These are phyloP conservation scores for Monilinia laxa DNA, from an alignment of 2,329 filamentous ascomycete species.

Conservation along the genomic window DNA sequence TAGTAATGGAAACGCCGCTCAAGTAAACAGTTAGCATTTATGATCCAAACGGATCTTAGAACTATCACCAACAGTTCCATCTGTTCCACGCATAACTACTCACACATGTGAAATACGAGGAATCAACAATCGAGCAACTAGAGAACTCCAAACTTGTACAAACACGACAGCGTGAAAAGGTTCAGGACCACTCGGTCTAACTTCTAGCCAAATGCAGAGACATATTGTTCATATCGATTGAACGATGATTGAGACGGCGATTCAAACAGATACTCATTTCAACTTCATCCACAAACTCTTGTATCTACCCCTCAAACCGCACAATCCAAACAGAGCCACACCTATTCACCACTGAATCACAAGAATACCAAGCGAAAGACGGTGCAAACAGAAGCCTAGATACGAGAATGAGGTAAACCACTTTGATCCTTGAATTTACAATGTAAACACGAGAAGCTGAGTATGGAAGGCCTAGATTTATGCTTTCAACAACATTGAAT, in stretches of 20 bases:
- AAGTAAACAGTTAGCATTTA: neutral
- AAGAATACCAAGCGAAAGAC: too few relatives aligned
- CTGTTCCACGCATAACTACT: neutral
- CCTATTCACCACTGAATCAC: too few relatives aligned
- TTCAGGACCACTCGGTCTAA: conserved; percentile 8
- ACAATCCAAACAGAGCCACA: neutral
- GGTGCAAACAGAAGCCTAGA: too few relatives aligned
- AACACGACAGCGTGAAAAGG: neutral
- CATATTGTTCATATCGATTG: neutral
- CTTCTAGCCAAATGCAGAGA: neutral
- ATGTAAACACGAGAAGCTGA: too few relatives aligned
- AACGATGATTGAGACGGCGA: neutral
- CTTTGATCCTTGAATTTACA: too few relatives aligned
- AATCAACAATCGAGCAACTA: neutral
- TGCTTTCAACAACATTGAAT: neutral
- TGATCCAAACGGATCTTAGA: too few relatives aligned
- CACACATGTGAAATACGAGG: neutral
- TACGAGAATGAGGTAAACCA: too few relatives aligned
- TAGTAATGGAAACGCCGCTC: too few relatives aligned
- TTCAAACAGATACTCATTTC: neutral
- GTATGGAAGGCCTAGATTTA: too few relatives aligned
- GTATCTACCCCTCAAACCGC: neutral
- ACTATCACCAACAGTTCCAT: neutral
- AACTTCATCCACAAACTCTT: neutral
- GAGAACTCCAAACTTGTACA: neutral